phyloP scores from a whole-genome alignment of 805 yeast species.

The Wickerhamiella domercqiae region DNA sequence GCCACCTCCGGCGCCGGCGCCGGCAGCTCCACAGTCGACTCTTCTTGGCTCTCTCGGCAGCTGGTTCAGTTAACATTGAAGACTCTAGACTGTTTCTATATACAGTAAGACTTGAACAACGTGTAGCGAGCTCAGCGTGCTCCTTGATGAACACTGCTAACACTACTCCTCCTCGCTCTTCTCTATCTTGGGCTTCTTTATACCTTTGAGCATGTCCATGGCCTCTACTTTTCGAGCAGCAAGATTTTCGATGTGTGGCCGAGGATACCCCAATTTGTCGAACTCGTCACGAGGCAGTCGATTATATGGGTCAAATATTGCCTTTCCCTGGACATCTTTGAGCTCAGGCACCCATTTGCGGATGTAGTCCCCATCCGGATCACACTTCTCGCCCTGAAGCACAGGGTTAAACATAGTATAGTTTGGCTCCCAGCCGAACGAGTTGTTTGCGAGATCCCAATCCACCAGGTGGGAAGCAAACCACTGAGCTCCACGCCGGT shows the following conservation, averaged over 20 bases:
- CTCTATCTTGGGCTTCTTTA: too few relatives aligned
- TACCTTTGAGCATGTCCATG: slow-evolving; percentile 8
- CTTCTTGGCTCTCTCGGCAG: too few relatives aligned
- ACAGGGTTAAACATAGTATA: slow-evolving; percentile 40
- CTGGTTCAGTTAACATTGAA: too few relatives aligned
- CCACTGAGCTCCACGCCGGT: slow-evolving; percentile 40
- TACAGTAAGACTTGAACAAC: too few relatives aligned
- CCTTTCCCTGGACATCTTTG: slow-evolving; percentile 20
- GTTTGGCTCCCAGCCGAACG: slow-evolving; percentile 51
- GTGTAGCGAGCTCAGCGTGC: too few relatives aligned
- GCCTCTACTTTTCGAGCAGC: slow-evolving; percentile 7
- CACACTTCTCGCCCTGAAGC: slow-evolving; percentile 35
- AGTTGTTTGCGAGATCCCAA: slow-evolving; percentile 39
- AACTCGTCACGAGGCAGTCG: slow-evolving; percentile 10
- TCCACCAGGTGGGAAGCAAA: slow-evolving; percentile 36
- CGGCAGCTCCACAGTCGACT: too few relatives aligned
- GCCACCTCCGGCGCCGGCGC: not conserved
- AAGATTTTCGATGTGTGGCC: slow-evolving; percentile 8
- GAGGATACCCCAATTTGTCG: slow-evolving; percentile 12
- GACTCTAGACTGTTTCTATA: too few relatives aligned
- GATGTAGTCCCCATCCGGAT: slow-evolving; percentile 33
- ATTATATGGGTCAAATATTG: slow-evolving; percentile 26
- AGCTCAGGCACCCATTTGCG: slow-evolving; percentile 38
- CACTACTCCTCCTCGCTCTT: too few relatives aligned
- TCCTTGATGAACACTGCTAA: too few relatives aligned